Conservation (phyloP, 306 rosid species). For the Cucurbita argyrosperma region DNA sequence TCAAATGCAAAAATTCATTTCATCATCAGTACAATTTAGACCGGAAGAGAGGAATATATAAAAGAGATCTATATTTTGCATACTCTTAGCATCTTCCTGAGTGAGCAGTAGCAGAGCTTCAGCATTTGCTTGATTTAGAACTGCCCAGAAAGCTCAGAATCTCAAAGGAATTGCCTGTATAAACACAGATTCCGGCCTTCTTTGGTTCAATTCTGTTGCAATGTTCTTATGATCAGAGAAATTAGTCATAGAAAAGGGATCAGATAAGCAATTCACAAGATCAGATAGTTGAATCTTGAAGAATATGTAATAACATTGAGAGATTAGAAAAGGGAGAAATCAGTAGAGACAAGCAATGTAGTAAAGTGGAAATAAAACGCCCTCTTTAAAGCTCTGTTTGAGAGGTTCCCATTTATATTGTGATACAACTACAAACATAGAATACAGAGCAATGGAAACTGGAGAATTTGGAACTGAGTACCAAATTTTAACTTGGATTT, state of each 20-base stretch:
- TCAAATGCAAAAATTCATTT: too few relatives aligned
- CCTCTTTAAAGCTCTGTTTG: slow-evolving; percentile 4
- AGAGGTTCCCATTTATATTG: slow-evolving; percentile 12
- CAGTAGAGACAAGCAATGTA: background rate
- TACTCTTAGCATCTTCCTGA: too few relatives aligned
- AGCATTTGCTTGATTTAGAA: background rate
- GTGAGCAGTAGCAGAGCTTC: slow-evolving; percentile 11
- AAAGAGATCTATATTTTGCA: too few relatives aligned
- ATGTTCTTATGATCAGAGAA: too few relatives aligned
- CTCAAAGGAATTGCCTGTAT: slow-evolving; percentile 19
- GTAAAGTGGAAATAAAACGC: background rate
- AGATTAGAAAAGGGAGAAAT: background rate
- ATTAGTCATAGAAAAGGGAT: too few relatives aligned
- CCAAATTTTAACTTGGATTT: background rate
- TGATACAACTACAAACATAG: slow-evolving; percentile 23
- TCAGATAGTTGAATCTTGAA: too few relatives aligned
- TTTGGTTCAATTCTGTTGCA: too few relatives aligned
- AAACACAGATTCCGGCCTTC: background rate
- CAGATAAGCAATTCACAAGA: too few relatives aligned
- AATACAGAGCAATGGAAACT: slow-evolving; percentile 8
- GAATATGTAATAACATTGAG: background rate
- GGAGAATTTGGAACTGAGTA: background rate
- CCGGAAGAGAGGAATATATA: too few relatives aligned
- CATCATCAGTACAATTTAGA: too few relatives aligned
- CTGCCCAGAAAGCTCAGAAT: slow-evolving; percentile 45